A percentile compares a stretch with the other conserved stretches of the same genome.
Conservation (phyloP, 768 basidiomycete species). For the Jaapia argillacea region DNA sequence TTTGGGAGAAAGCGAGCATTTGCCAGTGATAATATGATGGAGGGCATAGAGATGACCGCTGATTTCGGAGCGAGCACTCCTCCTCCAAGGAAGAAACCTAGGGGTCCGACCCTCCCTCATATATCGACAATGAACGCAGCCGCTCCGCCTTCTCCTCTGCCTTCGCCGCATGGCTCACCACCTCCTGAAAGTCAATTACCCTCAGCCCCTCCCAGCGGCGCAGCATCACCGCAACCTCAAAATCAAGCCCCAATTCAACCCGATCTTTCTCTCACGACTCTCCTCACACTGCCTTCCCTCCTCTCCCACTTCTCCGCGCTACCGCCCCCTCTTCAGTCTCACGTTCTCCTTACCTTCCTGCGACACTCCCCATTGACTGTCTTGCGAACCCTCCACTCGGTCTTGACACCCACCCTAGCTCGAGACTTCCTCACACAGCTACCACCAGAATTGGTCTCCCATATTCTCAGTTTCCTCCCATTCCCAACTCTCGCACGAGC, state of each 20-base stretch:
- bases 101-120: slow-evolving; percentile 46
- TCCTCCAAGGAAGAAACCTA: slow-evolving; percentile 67
- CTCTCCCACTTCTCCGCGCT: slow-evolving; percentile 73
- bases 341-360: slow-evolving; percentile 86
- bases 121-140: slow-evolving; percentile 61
- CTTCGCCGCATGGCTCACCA: slow-evolving; percentile 80
- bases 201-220: slow-evolving; percentile 71
- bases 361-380: slow-evolving; percentile 89
- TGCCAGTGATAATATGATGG: slow-evolving; percentile 51
- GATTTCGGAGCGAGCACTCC: slow-evolving; percentile 36
- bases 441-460: slow-evolving; percentile 87
- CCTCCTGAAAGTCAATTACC: slow-evolving; percentile 71
- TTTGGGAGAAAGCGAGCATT: slow-evolving; percentile 57
- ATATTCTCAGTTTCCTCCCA: slow-evolving; percentile 78
- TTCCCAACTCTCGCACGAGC: slow-evolving; percentile 77
- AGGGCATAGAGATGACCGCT: slow-evolving; percentile 57
- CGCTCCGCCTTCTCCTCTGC: slow-evolving; percentile 76
- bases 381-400: slow-evolving; percentile 78
- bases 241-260: slow-evolving; percentile 65
- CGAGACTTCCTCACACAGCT: slow-evolving; percentile 91
- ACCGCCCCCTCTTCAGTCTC: slow-evolving; percentile 80
- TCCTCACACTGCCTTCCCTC: slow-evolving; percentile 78
- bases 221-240: slow-evolving; percentile 52
- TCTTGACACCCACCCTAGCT: slow-evolving; percentile 83
- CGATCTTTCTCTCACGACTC: slow-evolving; percentile 71